A percentile compares a stretch with the other conserved stretches of the same genome.
Conservation (phyloP, 805 yeast species). For the Yarrowia porcina region DNA sequence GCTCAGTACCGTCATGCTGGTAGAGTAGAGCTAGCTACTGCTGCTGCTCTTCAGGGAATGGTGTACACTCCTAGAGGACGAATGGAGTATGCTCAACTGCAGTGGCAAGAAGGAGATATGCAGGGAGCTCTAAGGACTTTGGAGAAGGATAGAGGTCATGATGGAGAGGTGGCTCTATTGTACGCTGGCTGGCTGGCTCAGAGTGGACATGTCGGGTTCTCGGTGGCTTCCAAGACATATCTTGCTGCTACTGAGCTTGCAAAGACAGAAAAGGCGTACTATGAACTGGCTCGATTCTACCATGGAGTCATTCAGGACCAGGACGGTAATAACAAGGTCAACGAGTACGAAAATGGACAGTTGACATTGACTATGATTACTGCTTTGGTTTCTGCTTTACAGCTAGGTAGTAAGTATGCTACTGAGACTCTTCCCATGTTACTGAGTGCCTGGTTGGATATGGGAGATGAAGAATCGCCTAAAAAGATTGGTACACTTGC, state of each 20-base stretch:
- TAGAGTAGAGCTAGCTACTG: slow-evolving; percentile 68
- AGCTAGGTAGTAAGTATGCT: slow-evolving; percentile 60
- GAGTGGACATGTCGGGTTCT: slow-evolving; percentile 15
- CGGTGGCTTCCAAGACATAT: slow-evolving; percentile 16
- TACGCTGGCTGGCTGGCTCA: slow-evolving; percentile 18
- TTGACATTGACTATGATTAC: slow-evolving; percentile 55
- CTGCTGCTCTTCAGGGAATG: slow-evolving; percentile 57
- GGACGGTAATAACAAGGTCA: slow-evolving; percentile 26
- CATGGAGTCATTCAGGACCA: slow-evolving; percentile 21
- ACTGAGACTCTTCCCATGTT: slow-evolving; percentile 86
- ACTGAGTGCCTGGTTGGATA: slow-evolving; percentile 69
- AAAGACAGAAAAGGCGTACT: slow-evolving; percentile 8
- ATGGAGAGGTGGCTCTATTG: slow-evolving; percentile 10
- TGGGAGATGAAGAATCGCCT: slow-evolving; percentile 28
- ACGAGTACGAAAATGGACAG: slow-evolving; percentile 38
- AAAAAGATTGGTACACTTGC: slow-evolving; percentile 13
- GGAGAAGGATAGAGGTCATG: slow-evolving; percentile 32
- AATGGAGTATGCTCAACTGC: slow-evolving; percentile 71
- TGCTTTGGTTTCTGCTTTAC: slow-evolving; percentile 57
- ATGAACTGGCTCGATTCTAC: slow-evolving; percentile 11
- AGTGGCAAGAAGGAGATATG: slow-evolving; percentile 88
- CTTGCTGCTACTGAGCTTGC: slow-evolving; percentile 5
- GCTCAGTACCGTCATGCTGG: slow-evolving; percentile 63
- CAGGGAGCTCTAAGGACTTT: background rate
- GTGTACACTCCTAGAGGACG: slow-evolving; percentile 34